Percentiles rank a stretch among this genome's conserved stretches.
phyloP scores from a whole-genome alignment of 495 filamentous ascomycete genomes.

The Podospora tetraspora region DNA sequence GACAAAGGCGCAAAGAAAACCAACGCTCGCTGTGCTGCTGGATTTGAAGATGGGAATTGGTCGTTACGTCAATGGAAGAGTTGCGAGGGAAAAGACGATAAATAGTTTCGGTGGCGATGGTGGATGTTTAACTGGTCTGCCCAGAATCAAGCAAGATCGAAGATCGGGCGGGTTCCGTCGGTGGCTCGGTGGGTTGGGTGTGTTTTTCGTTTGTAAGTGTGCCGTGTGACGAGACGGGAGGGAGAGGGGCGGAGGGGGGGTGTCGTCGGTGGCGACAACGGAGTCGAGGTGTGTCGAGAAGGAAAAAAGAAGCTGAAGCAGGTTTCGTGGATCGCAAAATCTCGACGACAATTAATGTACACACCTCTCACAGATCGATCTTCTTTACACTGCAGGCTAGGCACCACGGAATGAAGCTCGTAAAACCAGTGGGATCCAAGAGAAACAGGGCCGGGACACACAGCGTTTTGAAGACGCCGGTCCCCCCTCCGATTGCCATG shows the following conservation, averaged over 20 bases:
- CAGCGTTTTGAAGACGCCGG: slow-evolving; percentile 7
- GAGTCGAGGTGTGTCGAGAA: neutral
- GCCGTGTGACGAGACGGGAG: neutral
- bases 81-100: neutral
- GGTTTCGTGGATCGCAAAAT: neutral
- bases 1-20: neutral
- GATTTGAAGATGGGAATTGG: neutral
- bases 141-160: neutral
- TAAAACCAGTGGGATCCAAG: neutral
- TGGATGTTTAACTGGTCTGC: neutral
- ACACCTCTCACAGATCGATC: neutral
- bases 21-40: neutral
- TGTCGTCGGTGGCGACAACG: slow-evolving; percentile 1
- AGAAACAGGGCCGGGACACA: neutral
- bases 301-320: neutral
- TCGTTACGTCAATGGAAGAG: neutral
- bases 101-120: neutral
- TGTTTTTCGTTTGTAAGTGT: neutral
- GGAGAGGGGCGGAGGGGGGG: neutral
- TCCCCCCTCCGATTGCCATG: slow-evolving; percentile 3
- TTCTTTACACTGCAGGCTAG: neutral
- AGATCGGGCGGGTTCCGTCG: neutral
- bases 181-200: slow-evolving; percentile 10
- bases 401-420: too few species aligned
- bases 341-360: neutral